A percentile compares a stretch with the other conserved stretches of the same genome.
These are phyloP conservation scores for Geotrichum siamense DNA, from an alignment of 1,139 yeast species.

Conservation along the genomic window DNA sequence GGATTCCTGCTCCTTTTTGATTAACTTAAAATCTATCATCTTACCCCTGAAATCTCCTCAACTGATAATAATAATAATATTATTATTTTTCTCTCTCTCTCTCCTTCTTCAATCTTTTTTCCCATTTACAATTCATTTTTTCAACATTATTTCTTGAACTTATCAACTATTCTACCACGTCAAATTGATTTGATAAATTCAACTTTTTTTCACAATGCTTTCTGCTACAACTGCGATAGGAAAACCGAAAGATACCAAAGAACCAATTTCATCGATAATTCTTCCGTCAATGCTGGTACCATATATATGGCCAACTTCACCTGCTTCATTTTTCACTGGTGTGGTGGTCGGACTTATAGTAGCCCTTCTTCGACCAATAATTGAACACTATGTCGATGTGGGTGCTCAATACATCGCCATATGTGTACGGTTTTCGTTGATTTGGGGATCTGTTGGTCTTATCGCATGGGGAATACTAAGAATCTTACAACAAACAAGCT, in stretches of 20 bases:
- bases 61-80: too few species aligned
- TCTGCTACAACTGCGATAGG: constrained; percentile 16
- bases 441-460: constrained; percentile 25
- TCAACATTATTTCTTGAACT: too few species aligned
- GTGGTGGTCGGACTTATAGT: constrained; percentile 24
- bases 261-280: constrained; percentile 16
- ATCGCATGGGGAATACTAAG: constrained; percentile 23
- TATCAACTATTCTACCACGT: too few species aligned
- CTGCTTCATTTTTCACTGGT: constrained; percentile 27
- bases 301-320: constrained; percentile 25
- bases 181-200: too few species aligned
- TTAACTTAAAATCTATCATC: too few species aligned
- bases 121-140: too few species aligned
- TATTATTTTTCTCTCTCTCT: too few species aligned
- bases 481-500: constrained; percentile 18
- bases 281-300: constrained; percentile 21
- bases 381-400: constrained; percentile 26
- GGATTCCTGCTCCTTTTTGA: too few species aligned
- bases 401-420: constrained; percentile 24
- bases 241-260: constrained; percentile 7
- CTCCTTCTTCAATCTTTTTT: too few species aligned
- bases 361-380: constrained; percentile 24
- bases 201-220: too few species aligned
- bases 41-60: too few species aligned
- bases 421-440: constrained; percentile 21